Percentiles rank a stretch among this genome's conserved stretches.
Conservation (phyloP, 1,284 basidiomycete genomes). For the Trametes hirsuta region DNA sequence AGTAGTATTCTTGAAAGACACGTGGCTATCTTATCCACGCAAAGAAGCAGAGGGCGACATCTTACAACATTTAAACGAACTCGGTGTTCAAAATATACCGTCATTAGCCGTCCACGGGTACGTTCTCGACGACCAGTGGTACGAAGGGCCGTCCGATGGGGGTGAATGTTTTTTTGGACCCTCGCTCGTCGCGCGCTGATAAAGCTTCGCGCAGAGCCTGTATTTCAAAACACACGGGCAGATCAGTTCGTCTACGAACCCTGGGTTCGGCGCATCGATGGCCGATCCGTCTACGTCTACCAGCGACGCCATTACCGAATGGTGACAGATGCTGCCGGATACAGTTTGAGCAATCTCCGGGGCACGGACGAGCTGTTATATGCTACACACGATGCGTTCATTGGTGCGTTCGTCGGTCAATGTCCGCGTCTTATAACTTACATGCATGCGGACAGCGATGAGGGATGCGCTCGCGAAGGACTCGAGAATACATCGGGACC, state of each 20-base stretch:
- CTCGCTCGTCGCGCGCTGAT: no score
- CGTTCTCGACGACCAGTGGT: no score
- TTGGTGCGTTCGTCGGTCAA: not conserved
- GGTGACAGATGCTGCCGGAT: no score
- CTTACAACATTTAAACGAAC: not conserved
- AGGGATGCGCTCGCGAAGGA: not conserved
- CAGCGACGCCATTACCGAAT: not conserved
- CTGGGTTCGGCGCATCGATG: no score
- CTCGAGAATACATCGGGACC: conserved; percentile 1
- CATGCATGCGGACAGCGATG: no score
- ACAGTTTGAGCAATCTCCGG: not conserved
- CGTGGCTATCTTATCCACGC: not conserved
- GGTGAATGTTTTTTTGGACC: no score
- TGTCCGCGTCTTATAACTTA: no score
- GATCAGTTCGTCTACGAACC: no score
- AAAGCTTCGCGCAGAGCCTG: no score
- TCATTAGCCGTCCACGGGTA: not conserved
- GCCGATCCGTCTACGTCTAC: not conserved
- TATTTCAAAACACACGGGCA: no score
- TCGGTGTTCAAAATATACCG: conserved; percentile 1
- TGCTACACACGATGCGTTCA: not conserved
- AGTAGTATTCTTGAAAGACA: conserved; percentile 9
- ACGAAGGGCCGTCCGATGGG: no score
- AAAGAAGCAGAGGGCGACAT: conserved; percentile 1
- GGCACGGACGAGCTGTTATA: not conserved